phyloP scores from a whole-genome alignment of 1,284 basidiomycete genomes.

The Thelephora terrestris region DNA sequence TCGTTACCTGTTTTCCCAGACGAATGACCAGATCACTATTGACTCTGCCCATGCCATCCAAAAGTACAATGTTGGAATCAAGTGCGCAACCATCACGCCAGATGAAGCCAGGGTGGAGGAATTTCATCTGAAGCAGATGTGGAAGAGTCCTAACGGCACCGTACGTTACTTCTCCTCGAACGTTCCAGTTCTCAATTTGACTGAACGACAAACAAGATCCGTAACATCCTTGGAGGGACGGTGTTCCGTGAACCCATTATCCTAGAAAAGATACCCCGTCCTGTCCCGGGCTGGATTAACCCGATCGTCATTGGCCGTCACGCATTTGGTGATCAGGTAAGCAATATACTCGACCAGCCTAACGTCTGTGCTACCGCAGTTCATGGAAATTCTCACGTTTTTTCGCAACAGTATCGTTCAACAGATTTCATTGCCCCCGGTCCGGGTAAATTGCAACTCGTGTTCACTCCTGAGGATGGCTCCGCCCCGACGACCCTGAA shows the following conservation, averaged over 20 bases:
- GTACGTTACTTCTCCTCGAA: constrained; percentile 32
- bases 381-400: constrained; percentile 5
- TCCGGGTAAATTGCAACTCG: constrained; percentile 83
- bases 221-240: constrained; percentile 95
- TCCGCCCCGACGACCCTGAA: constrained; percentile 55
- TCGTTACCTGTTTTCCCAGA: constrained; percentile 34
- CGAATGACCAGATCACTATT: constrained; percentile 88
- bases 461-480: constrained; percentile 75
- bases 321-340: constrained; percentile 90
- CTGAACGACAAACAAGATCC: constrained; percentile 46
- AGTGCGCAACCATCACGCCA: constrained; percentile 97
- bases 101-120: constrained; percentile 93
- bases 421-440: constrained; percentile 86
- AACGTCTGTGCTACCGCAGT: constrained; percentile 1
- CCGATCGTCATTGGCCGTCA: constrained; percentile 97
- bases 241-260: constrained; percentile 99
- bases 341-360: constrained; percentile 10
- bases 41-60: constrained; percentile 91
- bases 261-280: constrained; percentile 82
- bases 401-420: constrained; percentile 62
- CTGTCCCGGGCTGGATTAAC: constrained; percentile 93
- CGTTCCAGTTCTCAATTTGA: neutral
- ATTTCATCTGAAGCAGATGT: constrained; percentile 98
- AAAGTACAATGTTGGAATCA: constrained; percentile 86
- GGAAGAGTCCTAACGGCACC: constrained; percentile 91